These are phyloP conservation scores for Abrus precatorius DNA, from an alignment of 306 rosid genomes.

Conservation along the genomic window DNA sequence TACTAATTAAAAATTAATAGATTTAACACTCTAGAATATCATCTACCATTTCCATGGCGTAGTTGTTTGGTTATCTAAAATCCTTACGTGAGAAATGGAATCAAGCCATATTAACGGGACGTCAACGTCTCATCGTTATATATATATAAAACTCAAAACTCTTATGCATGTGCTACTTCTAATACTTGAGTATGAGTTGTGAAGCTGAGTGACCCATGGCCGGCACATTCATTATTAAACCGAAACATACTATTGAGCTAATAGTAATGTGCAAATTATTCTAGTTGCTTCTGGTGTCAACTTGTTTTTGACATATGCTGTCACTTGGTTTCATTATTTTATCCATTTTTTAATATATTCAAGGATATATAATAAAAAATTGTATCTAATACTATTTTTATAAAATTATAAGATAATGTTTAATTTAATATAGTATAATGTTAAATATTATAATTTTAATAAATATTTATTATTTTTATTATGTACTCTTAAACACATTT, in stretches of 20 bases:
- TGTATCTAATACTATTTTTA: no score
- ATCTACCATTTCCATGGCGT: background rate
- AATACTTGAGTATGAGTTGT: background rate
- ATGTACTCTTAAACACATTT: no score
- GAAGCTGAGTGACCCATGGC: background rate
- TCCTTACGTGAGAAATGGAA: background rate
- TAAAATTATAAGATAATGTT: no score
- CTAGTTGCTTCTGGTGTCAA: background rate
- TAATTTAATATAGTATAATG: no score
- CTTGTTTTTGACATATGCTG: conserved; percentile 37
- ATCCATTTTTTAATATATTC: background rate
- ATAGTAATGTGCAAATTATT: conserved; percentile 10
- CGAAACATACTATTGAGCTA: background rate
- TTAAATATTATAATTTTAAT: no score
- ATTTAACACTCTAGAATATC: background rate
- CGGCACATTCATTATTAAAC: background rate
- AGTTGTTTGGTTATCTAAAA: background rate
- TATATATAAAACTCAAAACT: no score
- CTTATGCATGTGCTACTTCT: no score
- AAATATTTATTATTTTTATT: no score
- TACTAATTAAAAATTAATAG: no score
- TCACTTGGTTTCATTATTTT: conserved; percentile 11
- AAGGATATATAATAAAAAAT: no score
- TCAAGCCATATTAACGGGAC: conserved; percentile 7
- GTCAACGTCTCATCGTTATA: background rate